Evolutionary conservation across 2,329 filamentous ascomycete genomes (phyloP), one percentile per base, ranked within the genome.

Genomic region (Phaeosphaeria sp.): DNA sequence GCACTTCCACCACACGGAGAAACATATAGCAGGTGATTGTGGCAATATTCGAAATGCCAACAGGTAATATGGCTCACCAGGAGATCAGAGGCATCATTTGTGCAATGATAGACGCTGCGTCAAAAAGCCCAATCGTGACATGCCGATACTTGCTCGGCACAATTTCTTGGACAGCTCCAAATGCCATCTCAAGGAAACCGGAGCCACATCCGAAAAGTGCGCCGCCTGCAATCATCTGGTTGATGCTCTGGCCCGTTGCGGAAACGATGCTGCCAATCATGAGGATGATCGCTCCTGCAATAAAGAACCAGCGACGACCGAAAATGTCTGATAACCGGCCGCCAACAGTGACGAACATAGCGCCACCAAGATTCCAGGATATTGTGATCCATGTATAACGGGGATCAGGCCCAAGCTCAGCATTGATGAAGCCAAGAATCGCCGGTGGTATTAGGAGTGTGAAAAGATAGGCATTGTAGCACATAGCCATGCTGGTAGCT

Each of bases 131-230:
- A 44, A 78, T 76, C 3, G 75, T 76, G 21, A 73, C 68, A 56
- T 78, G 72, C n/a, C 78, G 67, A 55, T 74, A 76, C 33, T 68
- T 69, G 55, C 74, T 77, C 9, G 77, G 78, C 25, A 80, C 72
- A 25, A 77, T 74, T 62, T 79, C 78, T 64, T 73, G 69, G 15
- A 72, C 68, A n/a, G 67, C 68, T 33, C 68, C 77, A 60, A 77
- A 80, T 15, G 73, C 70, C 66, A 79, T 74, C 53, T 81, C 77
- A 46, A 78, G 70, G 53, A 80, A 77, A 1, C 78, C 78, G 20
- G 71, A 71, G 5, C 77, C 78, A n/a, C 73, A 67, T 17, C 79
- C 78, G 51, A 81, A 79, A 21, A 81, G 64, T 10, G 72, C 76
- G 15, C 78, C 77, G 18, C 73, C 73, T 4, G 69, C 75, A 52